Evolutionary conservation across 140 eudicot species (phyloP), one percentile per base, ranked within the genome.

Genomic region (Oenanthe javanica): DNA sequence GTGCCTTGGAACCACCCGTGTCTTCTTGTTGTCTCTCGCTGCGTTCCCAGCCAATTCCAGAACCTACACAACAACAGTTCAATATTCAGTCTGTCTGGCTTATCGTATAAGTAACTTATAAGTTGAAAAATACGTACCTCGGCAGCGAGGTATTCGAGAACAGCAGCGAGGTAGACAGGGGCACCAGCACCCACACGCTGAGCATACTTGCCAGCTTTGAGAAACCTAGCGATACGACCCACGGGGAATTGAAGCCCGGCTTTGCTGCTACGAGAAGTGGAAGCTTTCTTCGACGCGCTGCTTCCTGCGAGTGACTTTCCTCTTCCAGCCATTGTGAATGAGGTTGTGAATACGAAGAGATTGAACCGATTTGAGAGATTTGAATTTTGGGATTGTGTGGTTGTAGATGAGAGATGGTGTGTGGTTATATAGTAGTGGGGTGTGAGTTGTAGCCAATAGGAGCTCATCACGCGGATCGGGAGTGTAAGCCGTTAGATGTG

Each of bases 131-230:
- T 66, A 25, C 0, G 3, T 80, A 94, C 98, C 94, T 94, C 98
- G 4, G 98, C 98, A 4, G 98, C 98, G 25, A 94, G 93, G 77
- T 94, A 94, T 81, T 93, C 98, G 13, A 93, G 98, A 13, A 93
- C 98, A 38, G 98, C 97, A 54, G 98, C 97, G 27, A 91, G 98
- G 63, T 93, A 93, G 1, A 93, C 97, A 13, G 98, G 98, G 61
- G 98, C 98, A 1, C 98, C 98, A 74, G 98, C 96, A 1, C 98
- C 98, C 1, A 93, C 98, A 81, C 98, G 97, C 63, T 91, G 96
- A 75, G 97, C 96, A 77, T 92, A 93, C 80, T 93, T 93, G 6
- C 98, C 98, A 81, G 98, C 98, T 76, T 93, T 93, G 27, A 93
- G 85, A 79, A 91, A 93, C 48, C 98, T 88, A 40, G 97, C 98